These are phyloP conservation scores for Trypanosoma cruzi DNA, from an alignment of 208 protist genomes.

Conservation along the genomic window DNA sequence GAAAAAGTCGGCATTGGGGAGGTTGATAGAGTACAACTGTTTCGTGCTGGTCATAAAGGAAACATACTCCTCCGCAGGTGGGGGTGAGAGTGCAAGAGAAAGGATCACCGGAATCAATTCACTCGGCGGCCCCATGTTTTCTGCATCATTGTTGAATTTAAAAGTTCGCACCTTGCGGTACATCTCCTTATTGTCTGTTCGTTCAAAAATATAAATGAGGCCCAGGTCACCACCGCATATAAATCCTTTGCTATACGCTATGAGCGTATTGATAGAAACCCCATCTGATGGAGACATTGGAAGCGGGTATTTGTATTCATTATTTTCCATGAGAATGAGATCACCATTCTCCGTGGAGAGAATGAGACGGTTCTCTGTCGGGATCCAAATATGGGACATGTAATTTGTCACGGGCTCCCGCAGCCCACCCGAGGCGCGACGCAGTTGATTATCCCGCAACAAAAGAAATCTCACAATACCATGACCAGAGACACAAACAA, in stretches of 20 bases:
- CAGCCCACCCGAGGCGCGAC: slow-evolving; percentile 51
- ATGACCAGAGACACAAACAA: slow-evolving; percentile 93
- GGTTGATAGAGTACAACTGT: slow-evolving; percentile 93
- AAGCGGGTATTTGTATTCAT: slow-evolving; percentile 86
- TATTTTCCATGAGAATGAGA: slow-evolving; percentile 93
- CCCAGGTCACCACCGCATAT: slow-evolving; percentile 95
- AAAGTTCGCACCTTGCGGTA: slow-evolving; percentile 94
- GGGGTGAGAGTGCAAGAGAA: slow-evolving; percentile 85
- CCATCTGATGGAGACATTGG: slow-evolving; percentile 89
- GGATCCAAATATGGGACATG: slow-evolving; percentile 94
- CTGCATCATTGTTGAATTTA: slow-evolving; percentile 80
- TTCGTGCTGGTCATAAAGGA: slow-evolving; percentile 92
- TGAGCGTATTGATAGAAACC: slow-evolving; percentile 86
- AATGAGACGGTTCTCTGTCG: slow-evolving; percentile 83
- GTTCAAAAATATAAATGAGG: slow-evolving; percentile 94
- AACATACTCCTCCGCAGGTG: slow-evolving; percentile 89
- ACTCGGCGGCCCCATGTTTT: slow-evolving; percentile 34
- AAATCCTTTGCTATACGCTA: slow-evolving; percentile 94
- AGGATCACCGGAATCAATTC: slow-evolving; percentile 74
- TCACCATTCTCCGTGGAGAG: slow-evolving; percentile 94
- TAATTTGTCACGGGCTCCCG: slow-evolving; percentile 87
- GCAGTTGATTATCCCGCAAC: slow-evolving; percentile 79
- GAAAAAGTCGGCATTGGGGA: slow-evolving; percentile 94
- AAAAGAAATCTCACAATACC: slow-evolving; percentile 91
- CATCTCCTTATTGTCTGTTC: slow-evolving; percentile 92